A percentile compares a stretch with the other conserved stretches of the same genome.
These are phyloP conservation scores for Mucor velutinosus DNA, from an alignment of 371 early-diverging fungal genomes.

Conservation along the genomic window DNA sequence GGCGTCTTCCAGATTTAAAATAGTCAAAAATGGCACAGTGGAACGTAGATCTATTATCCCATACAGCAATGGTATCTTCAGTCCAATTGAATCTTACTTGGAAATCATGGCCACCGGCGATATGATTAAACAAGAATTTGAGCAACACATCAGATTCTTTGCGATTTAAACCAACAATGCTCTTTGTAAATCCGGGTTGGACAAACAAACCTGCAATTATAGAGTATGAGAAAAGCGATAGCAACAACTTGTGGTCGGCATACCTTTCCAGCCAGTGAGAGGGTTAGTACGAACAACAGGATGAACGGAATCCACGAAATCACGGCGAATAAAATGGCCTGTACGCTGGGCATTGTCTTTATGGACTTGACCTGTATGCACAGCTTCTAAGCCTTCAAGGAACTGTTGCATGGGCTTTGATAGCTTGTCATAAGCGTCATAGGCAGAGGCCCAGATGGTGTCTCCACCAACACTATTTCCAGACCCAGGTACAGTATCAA, in stretches of 20 bases:
- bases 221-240: too few relatives aligned
- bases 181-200: slow-evolving; percentile 60
- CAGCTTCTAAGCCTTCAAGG: slow-evolving; percentile 61
- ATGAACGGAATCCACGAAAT: slow-evolving; percentile 45
- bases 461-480: slow-evolving; percentile 52
- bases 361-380: slow-evolving; percentile 55
- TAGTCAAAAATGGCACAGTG: slow-evolving; percentile 40
- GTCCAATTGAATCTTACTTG: slow-evolving; percentile 68
- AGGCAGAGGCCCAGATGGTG: slow-evolving; percentile 61
- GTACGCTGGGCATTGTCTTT: slow-evolving; percentile 29
- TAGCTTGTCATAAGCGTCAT: slow-evolving; percentile 63
- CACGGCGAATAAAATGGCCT: slow-evolving; percentile 47
- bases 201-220: slow-evolving; percentile 41
- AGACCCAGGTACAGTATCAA: slow-evolving; percentile 48
- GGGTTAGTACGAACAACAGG: slow-evolving; percentile 68
- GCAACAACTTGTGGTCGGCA: too few relatives aligned
- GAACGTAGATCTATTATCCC: slow-evolving; percentile 59
- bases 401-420: slow-evolving; percentile 55
- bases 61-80: slow-evolving; percentile 60
- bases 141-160: slow-evolving; percentile 58
- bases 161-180: slow-evolving; percentile 52
- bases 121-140: slow-evolving; percentile 37
- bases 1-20: slow-evolving; percentile 25
- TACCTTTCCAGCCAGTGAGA: slow-evolving; percentile 64
- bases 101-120: slow-evolving; percentile 53